Evolutionary conservation across 306 rosid species (phyloP), one percentile per base, ranked within the genome.

Genomic region (Begonia masoniana): DNA sequence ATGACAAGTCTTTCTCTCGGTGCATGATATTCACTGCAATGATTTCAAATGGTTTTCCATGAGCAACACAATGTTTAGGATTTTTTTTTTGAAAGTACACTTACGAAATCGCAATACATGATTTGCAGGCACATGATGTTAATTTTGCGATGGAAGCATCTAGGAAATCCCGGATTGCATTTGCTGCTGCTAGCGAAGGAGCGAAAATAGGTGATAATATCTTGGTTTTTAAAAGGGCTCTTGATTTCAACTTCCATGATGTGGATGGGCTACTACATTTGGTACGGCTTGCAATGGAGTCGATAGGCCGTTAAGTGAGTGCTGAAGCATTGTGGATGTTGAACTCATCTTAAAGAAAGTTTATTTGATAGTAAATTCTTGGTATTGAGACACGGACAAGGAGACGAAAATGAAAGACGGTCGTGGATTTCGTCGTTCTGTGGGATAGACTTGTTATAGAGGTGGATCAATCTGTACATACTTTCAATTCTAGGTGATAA

Each of bases 131-230:
- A 46, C 93, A 79, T 79, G 93, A 87, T 76, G 79, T 82, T 26
- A 66, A 50, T 79, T 74, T 50, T 72, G 93, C 99, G 56, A 92
- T 92, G 95, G 99, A 92, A 71, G 99, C 99, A 58, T 79, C 96
- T 15, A 83, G 78, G 68, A 92, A 74, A 74, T 83, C 99, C 15
- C 68, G 64, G 59, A 56, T 54, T 71, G 87, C 99, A 71, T 92
- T 83, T 79, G 70, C 82, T 47, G 82, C 83, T 71, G 93, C 81
- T 47, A 72, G 73, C 63, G 63, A 57, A 15, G 87, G 68, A 61
- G 64, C 73, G 47, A 83, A 74, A 71, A 10, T 47, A 68, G 68
- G 69, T 23, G 95, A 87, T 43, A 73, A 73, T 63, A 73, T 87
- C 59, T 75, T 88, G 66, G 75, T 87, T 62, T 71, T 87, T 62